phyloP scores from a whole-genome alignment of 805 yeast genomes.

The Debaryomyces prosopidis region DNA sequence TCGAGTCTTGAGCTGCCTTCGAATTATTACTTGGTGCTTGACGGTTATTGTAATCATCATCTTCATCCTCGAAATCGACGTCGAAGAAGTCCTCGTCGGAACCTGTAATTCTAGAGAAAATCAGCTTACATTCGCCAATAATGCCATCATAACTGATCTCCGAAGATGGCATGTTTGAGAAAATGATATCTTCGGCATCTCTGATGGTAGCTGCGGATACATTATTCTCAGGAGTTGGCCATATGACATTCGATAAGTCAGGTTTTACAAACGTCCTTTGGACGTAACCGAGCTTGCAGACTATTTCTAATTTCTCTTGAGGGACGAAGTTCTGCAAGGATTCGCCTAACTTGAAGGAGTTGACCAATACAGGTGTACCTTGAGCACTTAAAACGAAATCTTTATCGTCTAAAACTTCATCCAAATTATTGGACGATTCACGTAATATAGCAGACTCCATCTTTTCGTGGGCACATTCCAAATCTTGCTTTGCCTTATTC shows the following conservation, averaged over 20 bases:
- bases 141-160: constrained; percentile 93
- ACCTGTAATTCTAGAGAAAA: constrained; percentile 82
- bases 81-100: constrained; percentile 95
- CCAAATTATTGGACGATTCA: constrained; percentile 62
- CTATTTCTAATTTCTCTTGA: constrained; percentile 56
- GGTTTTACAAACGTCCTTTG: constrained; percentile 38
- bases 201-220: constrained; percentile 24
- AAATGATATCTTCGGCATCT: constrained; percentile 45
- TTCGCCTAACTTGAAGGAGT: constrained; percentile 84
- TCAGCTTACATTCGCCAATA: constrained; percentile 72
- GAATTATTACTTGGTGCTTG: neutral
- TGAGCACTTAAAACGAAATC: constrained; percentile 32
- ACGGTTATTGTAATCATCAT: constrained; percentile 43
- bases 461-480: constrained; percentile 76
- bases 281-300: constrained; percentile 41
- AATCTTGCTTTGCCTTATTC: constrained; percentile 68
- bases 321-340: constrained; percentile 84
- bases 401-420: constrained; percentile 53
- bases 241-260: constrained; percentile 38
- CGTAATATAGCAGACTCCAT: constrained; percentile 80
- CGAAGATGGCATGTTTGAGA: constrained; percentile 68
- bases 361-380: constrained; percentile 65
- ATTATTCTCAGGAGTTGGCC: constrained; percentile 27
- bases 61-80: constrained; percentile 95
- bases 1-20: neutral